Base-by-base conservation (phyloP, 1,139 yeast species). In the Lodderomyces margitis region DNA sequence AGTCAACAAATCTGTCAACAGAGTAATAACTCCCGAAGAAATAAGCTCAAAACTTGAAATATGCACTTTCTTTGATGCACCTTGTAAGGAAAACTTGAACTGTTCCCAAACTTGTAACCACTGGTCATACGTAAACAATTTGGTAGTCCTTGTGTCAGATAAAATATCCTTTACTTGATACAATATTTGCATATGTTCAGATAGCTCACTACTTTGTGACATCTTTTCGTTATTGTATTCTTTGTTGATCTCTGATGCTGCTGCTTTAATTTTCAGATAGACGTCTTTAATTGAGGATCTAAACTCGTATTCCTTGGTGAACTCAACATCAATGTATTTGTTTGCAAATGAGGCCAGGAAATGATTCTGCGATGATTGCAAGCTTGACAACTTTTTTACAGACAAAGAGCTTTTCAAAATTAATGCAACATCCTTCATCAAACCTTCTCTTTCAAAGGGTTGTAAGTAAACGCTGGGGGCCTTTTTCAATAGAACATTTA, bases 21-120 rank as follows among this genome's bases (percentile, higher is more conserved):
- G 56, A 6, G 68, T 70, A 16, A 85, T 70, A 5, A 87, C 60
- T 0, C 91, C 91, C 0, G 91, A 84, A 2, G 85, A 75, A 10
- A 81, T 70, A 34, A 89, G 65, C 57, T 88, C 96, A 64, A 83
- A 87, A 48, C 94, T 83, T 0, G 95, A 86, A 5, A 85, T 53
- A 10, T 51, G 52, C 5, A 49, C 45, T 6, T 49, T 46, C 2
- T 42, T 42, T 4, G 51, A 53, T 9, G 53, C 50, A 1, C 52
- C 52, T 21, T 52, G 50, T 8, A 68, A 57, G 1, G 64, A 54
- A 3, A 61, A 49, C 17, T 66, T 63, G 23, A 84, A 61, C 21
- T 58, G 56, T 2, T 46, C 48, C 88, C 89, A 82, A 4, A 75
- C 25, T 2, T 47, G 43, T 4, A 49, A 35, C 84, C 87, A 78